Base-by-base conservation (phyloP, 495 filamentous ascomycete genomes). In the Pseudomonodictys pantanalensis region DNA sequence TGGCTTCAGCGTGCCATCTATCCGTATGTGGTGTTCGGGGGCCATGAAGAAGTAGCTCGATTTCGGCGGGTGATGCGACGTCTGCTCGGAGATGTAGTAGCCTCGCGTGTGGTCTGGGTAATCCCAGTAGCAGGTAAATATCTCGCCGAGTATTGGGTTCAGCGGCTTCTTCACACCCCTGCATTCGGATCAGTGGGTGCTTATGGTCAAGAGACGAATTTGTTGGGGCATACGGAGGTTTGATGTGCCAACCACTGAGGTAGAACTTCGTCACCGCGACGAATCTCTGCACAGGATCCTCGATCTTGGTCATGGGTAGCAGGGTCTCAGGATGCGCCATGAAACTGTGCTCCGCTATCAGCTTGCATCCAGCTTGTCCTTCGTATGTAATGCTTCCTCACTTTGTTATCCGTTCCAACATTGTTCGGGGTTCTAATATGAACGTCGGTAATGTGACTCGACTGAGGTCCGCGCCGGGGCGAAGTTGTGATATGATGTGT, bases 1-100 rank as follows among this genome's bases (percentile, higher is more conserved):
- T n/a, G 93, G 93, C 69, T 97, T 97, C 60, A 98, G 77, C 10
- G 90, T 93, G 17, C 93, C 93, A 68, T 99, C 93, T 66, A 99
- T 95, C 25, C 93, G 83, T 60, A 99, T 96, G 52, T 92, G 77
- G 67, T 97, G 92, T 52, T 92, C 89, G 3, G 93, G 93, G 2
- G 90, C 91, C 88, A 97, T 96, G 76, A 93, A 99, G 72, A 97
- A 99, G 73, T 99, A 99, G 73, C 90, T 95, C 58, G 92, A 97
- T 71, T 99, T 99, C 1, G 93, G 93, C 20, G 93, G 93, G 68
- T 99, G 93, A 72, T 99, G 93, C 17, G 91, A 99, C 3, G 90
- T 95, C 73, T 99, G 93, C 76, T 99, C 93, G 43, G 93, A 83
- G 58, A 99, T 89, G 74, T 97, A 99, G 74, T 95, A 97, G 61